Evolutionary conservation across 768 basidiomycete genomes (phyloP).

Genomic region (Mycena chlorophos): DNA sequence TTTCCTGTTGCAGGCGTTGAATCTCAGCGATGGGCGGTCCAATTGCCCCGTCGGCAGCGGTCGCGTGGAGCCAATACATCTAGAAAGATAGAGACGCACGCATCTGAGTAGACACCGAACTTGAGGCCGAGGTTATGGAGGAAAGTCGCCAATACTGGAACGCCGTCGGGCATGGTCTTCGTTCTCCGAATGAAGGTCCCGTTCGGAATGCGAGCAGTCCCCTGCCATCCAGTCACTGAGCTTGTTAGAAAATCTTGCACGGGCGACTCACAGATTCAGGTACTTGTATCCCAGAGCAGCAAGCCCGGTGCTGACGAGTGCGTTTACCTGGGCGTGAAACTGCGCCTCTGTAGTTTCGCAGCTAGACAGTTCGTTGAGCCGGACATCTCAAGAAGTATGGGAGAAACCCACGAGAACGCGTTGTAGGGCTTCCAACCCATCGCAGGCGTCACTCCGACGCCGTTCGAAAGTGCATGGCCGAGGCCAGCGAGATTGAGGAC

Average conservation of each 20-base stretch:
- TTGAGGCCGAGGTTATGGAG: slow-evolving; percentile 40
- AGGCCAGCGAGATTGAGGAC: background rate
- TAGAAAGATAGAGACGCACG: slow-evolving; percentile 27
- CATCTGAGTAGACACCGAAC: slow-evolving; percentile 70
- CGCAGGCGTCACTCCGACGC: background rate
- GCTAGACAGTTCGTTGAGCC: background rate
- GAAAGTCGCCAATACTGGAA: slow-evolving; percentile 21
- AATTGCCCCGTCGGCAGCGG: slow-evolving; percentile 53
- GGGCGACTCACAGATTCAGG: background rate
- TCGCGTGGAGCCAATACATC: slow-evolving; percentile 75
- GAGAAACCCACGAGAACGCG: background rate
- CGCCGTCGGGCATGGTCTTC: slow-evolving; percentile 22
- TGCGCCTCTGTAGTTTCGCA: background rate
- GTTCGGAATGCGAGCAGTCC: background rate
- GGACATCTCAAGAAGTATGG: background rate
- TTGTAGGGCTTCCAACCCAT: background rate
- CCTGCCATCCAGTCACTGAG: background rate
- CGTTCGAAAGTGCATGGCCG: background rate
- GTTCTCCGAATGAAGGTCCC: slow-evolving; percentile 12
- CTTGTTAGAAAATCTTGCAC: no score
- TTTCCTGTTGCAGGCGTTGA: slow-evolving; percentile 67
- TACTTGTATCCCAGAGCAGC: background rate
- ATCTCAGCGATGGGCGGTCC: slow-evolving; percentile 74
- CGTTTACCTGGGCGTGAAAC: background rate
- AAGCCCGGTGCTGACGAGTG: background rate